Evolutionary conservation across 2,329 filamentous ascomycete species (phyloP), one percentile per base, ranked within the genome.

Genomic region (Thelonectria discophora): DNA sequence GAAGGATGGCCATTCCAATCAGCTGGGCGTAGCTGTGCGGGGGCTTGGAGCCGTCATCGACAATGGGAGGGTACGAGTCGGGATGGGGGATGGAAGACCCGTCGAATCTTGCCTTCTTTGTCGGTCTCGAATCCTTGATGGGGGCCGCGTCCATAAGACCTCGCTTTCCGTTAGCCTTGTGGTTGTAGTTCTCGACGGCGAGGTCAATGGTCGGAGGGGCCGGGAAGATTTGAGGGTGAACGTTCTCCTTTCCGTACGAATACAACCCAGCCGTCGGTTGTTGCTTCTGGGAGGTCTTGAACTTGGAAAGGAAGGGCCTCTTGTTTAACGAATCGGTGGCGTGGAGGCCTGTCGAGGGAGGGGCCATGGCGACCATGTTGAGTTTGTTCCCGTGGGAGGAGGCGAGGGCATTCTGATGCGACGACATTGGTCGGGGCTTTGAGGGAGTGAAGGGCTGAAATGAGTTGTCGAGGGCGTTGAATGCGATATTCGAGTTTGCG

Each of bases 1-100:
- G 89, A 20, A 98, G 83, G 70, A 99, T 97, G 53, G 95, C 93
- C 94, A 97, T 97, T 74, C 92, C 95, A 67, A 98, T 98, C 69
- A 99, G 85, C 69, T 91, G 91, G 18, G 95, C 94, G 75, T 99
- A 99, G 79, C 94, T 98, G 78, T 94, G 93, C 5, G 88, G 86
- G 6, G 95, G 95, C 76, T 99, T 98, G 57, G 84, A 83, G 70
- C 94, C 94, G 74, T 97, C 93, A 73, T 98, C 95, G 60, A 90
- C 82, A 32, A 97, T 87, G 5, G 82, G 77, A 5, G 93, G 91
- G 80, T 97, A 95, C n/a, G 93, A 90, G 65, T 90, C 86, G 50
- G 89, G 89, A 49, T 89, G 83, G 4, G 93, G 91, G 5, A 94
- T 79, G 57, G 72, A 63, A 69, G 77, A 64, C 42, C 42, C 85